Evolutionary conservation across 345 rosid species (phyloP).

Genomic region (Streptanthus diversifolius): DNA sequence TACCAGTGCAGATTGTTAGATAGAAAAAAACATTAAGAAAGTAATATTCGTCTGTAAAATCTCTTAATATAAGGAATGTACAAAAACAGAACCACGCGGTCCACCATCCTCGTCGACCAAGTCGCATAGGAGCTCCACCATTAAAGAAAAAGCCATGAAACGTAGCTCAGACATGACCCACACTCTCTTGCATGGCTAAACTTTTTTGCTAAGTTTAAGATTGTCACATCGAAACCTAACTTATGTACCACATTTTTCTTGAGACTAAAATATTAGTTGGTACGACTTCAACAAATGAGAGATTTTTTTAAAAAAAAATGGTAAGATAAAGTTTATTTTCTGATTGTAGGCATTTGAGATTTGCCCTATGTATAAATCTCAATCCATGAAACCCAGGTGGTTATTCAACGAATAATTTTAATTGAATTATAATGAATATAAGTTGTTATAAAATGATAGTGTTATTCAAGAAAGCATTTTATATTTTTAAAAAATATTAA

Average conservation of each 20-base stretch:
- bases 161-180: not conserved
- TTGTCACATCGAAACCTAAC: constrained; percentile 27
- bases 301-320: not conserved
- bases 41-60: not conserved
- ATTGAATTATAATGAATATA: no score
- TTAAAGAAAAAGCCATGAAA: not conserved
- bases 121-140: not conserved
- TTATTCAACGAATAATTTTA: no score
- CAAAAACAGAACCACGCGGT: no score
- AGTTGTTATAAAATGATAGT: no score
- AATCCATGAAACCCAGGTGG: not conserved
- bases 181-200: constrained; percentile 17
- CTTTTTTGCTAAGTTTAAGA: not conserved
- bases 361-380: not conserved
- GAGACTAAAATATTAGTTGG: not conserved
- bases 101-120: not conserved
- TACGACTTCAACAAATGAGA: not conserved
- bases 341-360: not conserved
- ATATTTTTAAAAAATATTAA: no score
- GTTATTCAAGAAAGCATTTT: no score
- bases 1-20: not conserved
- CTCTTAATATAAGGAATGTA: no score
- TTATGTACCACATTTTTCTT: not conserved
- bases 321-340: not conserved
- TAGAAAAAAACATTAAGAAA: not conserved